These are phyloP conservation scores for Rhodofomes roseus DNA, from an alignment of 1,284 basidiomycete species.

Conservation along the genomic window DNA sequence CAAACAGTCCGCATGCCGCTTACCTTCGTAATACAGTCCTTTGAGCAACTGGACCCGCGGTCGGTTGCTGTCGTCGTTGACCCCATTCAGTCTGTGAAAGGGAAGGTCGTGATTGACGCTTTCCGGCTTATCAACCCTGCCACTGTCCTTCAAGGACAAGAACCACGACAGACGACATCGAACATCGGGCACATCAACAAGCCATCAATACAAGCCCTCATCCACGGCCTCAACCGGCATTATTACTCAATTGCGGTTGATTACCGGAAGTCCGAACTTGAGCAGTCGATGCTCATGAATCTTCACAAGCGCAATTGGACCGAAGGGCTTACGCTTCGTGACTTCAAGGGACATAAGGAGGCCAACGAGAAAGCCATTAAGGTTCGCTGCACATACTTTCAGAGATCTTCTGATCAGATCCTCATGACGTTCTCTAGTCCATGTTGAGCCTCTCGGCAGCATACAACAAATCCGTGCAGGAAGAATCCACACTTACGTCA, in stretches of 20 bases:
- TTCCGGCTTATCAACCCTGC: constrained; percentile 95
- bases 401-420: constrained; percentile 1
- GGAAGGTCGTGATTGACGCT: constrained; percentile 98
- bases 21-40: constrained; percentile 60
- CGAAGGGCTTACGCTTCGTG: constrained; percentile 86
- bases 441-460: constrained; percentile 90
- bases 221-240: constrained; percentile 93
- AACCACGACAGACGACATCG: constrained; percentile 95
- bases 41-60: constrained; percentile 92
- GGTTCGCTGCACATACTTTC: constrained; percentile 39
- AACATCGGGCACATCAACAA: constrained; percentile 99
- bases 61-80: constrained; percentile 98
- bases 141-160: constrained; percentile 83
- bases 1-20: constrained; percentile 4
- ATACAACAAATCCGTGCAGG: constrained; percentile 95
- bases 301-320: constrained; percentile 98
- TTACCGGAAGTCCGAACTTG: constrained; percentile 94
- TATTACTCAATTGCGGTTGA: constrained; percentile 97
- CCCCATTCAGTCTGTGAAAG: constrained; percentile 98
- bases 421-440: constrained; percentile 47
- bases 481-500: constrained; percentile 87
- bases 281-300: constrained; percentile 98
- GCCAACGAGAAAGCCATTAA: constrained; percentile 90
- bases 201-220: constrained; percentile 95
- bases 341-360: constrained; percentile 85